Evolutionary conservation across 768 basidiomycete species (phyloP).

Genomic region (Hygrocybe punicea): DNA sequence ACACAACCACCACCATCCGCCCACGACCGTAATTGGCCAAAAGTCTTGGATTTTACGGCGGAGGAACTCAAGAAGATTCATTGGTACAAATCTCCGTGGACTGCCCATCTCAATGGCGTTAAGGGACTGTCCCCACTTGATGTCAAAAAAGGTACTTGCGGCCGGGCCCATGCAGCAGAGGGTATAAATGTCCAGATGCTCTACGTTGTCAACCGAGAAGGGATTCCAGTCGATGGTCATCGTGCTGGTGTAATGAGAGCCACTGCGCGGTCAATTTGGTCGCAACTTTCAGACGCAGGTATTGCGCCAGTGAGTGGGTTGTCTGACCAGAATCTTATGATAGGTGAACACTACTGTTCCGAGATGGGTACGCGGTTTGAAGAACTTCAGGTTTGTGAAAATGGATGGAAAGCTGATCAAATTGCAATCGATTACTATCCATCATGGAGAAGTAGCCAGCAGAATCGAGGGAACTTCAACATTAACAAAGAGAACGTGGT

Average conservation of each 20-base stretch:
- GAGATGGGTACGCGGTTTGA: conserved; percentile 15
- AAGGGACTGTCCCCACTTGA: neutral
- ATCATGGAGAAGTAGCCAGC: conserved; percentile 9
- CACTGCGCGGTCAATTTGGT: neutral
- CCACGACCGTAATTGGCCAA: neutral
- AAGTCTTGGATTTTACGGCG: neutral
- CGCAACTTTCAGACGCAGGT: neutral
- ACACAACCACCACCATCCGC: neutral
- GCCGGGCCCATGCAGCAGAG: neutral
- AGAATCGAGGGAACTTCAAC: no score
- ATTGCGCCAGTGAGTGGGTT: neutral
- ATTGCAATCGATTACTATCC: conserved; percentile 17
- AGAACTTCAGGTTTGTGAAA: conserved; percentile 19
- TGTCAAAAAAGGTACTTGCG: neutral
- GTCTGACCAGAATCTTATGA: neutral
- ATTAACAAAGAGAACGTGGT: no score
- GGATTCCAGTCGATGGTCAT: conserved; percentile 1
- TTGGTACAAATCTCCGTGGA: neutral
- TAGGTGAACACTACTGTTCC: conserved; percentile 3
- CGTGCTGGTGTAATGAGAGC: conserved; percentile 4
- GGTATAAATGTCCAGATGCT: conserved; percentile 10
- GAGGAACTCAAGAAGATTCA: neutral
- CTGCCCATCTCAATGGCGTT: no score
- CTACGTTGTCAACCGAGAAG: conserved; percentile 11
- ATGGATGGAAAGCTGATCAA: conserved; percentile 20